These are phyloP conservation scores for Chlamydomonas incerta DNA, from an alignment of 139 green algal species.

Conservation along the genomic window DNA sequence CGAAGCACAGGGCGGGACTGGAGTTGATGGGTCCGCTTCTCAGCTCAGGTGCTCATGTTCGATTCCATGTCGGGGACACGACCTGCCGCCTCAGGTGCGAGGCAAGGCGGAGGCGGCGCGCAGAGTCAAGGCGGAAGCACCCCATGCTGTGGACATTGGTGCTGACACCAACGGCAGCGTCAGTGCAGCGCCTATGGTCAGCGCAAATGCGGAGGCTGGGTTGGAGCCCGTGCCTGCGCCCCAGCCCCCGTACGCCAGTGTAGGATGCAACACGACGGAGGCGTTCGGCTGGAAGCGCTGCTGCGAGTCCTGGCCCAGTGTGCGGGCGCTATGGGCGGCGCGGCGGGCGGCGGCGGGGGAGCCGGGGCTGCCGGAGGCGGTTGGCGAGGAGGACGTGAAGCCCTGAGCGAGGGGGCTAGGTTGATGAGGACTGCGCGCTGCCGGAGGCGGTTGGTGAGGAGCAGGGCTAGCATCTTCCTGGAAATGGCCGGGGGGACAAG, in stretches of 20 bases:
- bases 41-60: too few species aligned
- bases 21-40: too few species aligned
- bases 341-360: background rate
- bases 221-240: background rate
- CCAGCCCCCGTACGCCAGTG: slow-evolving; percentile 61
- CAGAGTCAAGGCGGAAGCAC: background rate
- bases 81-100: background rate
- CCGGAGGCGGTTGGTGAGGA: too few species aligned
- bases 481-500: too few species aligned
- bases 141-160: too few species aligned
- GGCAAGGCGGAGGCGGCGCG: slow-evolving; percentile 15
- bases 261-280: background rate
- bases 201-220: too few species aligned
- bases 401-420: too few species aligned
- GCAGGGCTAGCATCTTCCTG: too few species aligned
- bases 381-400: background rate
- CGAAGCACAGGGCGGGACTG: background rate
- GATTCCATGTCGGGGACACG: too few species aligned
- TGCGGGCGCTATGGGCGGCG: slow-evolving; percentile 32
- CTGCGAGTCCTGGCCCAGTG: slow-evolving; percentile 57
- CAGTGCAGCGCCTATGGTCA: too few species aligned
- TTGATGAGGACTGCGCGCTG: too few species aligned
- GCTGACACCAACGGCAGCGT: too few species aligned
- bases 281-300: slow-evolving; percentile 57
- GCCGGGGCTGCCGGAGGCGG: background rate